These are phyloP conservation scores for Mallotus japonicus DNA, from an alignment of 441 rosid species.

Conservation along the genomic window DNA sequence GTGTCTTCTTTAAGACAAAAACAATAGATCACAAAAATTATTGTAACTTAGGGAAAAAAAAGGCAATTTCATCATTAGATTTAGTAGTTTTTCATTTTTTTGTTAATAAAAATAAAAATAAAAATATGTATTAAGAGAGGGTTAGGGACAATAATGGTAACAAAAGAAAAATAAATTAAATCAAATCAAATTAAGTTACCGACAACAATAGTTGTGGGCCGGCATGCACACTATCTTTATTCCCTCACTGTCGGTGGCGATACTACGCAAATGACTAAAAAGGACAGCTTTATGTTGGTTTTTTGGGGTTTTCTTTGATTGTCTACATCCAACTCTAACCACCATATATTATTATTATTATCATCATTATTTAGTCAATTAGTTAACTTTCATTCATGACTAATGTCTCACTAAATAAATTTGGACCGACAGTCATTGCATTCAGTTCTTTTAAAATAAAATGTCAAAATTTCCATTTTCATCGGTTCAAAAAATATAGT, in stretches of 20 bases:
- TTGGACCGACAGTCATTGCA: too few species aligned
- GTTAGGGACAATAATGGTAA: too few species aligned
- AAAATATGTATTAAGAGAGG: neutral
- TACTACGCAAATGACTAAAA: neutral
- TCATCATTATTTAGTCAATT: neutral
- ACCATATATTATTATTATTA: neutral
- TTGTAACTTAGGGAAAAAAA: too few species aligned
- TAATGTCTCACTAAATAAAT: too few species aligned
- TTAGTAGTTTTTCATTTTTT: too few species aligned
- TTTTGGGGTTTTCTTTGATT: neutral
- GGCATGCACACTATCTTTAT: neutral
- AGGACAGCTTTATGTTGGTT: neutral
- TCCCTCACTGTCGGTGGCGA: slow-evolving; percentile 26
- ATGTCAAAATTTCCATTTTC: too few species aligned
- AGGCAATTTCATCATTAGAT: too few species aligned
- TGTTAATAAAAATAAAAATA: neutral
- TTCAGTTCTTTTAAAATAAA: too few species aligned
- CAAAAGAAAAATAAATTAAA: neutral
- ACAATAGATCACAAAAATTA: too few species aligned
- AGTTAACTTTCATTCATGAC: neutral
- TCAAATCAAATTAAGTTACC: neutral
- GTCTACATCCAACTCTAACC: neutral
- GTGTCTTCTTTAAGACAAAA: too few species aligned
- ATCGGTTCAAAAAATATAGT: too few species aligned
- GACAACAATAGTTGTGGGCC: neutral